Percentiles rank a stretch among this genome's conserved stretches.
Evolutionary conservation across 495 filamentous ascomycete genomes (phyloP).

Genomic region (Penicillium bialowiezense): DNA sequence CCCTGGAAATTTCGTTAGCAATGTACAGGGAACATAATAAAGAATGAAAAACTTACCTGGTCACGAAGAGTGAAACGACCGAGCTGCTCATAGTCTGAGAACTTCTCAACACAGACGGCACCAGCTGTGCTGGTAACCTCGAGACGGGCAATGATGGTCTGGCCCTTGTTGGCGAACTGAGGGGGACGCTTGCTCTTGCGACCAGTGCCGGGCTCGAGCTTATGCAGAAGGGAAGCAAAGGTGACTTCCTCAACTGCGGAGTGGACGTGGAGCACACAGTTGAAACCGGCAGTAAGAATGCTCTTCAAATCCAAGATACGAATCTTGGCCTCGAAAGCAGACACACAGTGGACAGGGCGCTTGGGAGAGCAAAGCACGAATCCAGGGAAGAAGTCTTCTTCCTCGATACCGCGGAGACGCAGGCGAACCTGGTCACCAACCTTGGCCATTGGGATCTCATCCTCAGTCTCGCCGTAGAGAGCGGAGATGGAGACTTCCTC

Average conservation of each 20-base stretch:
- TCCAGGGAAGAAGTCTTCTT: constrained; percentile 95
- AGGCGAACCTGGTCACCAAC: constrained; percentile 95
- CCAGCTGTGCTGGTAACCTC: constrained; percentile 82
- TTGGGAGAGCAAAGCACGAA: constrained; percentile 94
- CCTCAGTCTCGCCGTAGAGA: constrained; percentile 93
- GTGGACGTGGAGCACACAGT: constrained; percentile 85
- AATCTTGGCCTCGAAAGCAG: constrained; percentile 93
- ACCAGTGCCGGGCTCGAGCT: constrained; percentile 93
- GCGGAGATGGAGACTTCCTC: constrained; percentile 75
- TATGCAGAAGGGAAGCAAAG: constrained; percentile 81
- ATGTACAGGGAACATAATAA: constrained; percentile 8
- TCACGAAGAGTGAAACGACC: constrained; percentile 94
- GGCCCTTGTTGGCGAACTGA: constrained; percentile 86
- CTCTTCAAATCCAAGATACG: constrained; percentile 90
- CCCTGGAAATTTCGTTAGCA: constrained; percentile 51
- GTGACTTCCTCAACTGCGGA: constrained; percentile 96
- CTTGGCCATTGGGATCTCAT: constrained; percentile 74
- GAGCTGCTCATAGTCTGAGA: constrained; percentile 90
- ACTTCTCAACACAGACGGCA: constrained; percentile 86
- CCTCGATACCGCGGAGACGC: constrained; percentile 89
- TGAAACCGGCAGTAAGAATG: constrained; percentile 89
- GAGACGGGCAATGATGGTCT: constrained; percentile 88
- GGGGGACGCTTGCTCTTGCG: constrained; percentile 90
- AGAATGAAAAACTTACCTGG: constrained; percentile 56
- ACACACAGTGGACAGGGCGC: constrained; percentile 86